Percentiles rank a stretch among this genome's conserved stretches.
Conservation (phyloP, 2,329 filamentous ascomycete genomes). For the Stagonosporopsis cucurbitacearum region DNA sequence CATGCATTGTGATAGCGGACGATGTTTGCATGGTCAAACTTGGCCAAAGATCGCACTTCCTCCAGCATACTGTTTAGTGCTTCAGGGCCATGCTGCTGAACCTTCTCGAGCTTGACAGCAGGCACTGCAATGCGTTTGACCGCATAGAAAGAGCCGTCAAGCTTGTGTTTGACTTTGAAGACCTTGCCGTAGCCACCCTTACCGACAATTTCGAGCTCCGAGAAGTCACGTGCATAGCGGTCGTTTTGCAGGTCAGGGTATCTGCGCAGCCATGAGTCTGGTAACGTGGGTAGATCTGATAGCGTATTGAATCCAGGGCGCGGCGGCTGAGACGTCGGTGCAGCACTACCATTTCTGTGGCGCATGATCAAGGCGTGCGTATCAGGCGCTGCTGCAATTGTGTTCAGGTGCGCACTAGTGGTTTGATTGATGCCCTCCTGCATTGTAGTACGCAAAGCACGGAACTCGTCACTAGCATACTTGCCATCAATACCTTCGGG, state of each 20-base stretch:
- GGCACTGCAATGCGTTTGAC: conserved; percentile 70
- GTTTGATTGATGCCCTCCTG: conserved; percentile 49
- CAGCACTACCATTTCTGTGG: conserved; percentile 10
- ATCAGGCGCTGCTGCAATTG: conserved; percentile 27
- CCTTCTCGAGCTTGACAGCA: conserved; percentile 57
- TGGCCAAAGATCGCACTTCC: conserved; percentile 68
- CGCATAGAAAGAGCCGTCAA: conserved; percentile 69
- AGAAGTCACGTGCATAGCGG: conserved; percentile 44
- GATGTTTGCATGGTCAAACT: conserved; percentile 69
- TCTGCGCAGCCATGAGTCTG: conserved; percentile 31
- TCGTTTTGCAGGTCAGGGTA: conserved; percentile 42
- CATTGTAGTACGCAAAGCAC: conserved; percentile 41
- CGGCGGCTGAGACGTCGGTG: conserved; percentile 20
- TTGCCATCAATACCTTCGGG: conserved; percentile 47
- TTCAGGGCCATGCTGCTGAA: conserved; percentile 59
- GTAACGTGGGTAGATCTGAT: conserved; percentile 23
- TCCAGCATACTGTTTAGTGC: conserved; percentile 64
- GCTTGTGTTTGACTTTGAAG: conserved; percentile 65
- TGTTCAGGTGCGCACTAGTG: conserved; percentile 35
- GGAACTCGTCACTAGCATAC: conserved; percentile 49
- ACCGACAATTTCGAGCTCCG: conserved; percentile 60
- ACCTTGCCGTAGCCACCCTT: conserved; percentile 71
- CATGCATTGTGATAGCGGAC: conserved; percentile 71
- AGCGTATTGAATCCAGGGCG: conserved; percentile 21
- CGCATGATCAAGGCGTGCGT: conserved; percentile 36